Evolutionary conservation across 495 filamentous ascomycete species (phyloP).

Genomic region (Penicillium coprophilum): DNA sequence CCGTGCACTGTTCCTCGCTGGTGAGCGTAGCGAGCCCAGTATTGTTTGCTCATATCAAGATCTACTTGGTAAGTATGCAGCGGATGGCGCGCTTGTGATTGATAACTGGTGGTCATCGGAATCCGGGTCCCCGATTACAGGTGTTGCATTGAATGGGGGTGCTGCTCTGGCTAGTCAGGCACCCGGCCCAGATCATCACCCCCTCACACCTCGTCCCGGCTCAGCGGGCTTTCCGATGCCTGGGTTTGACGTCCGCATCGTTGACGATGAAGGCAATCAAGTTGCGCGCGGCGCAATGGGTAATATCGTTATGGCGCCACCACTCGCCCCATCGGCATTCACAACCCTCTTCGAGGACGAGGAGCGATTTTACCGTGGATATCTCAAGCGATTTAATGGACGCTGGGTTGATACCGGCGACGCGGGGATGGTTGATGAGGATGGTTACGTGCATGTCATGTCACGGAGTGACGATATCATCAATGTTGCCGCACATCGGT

Average conservation of each 20-base stretch:
- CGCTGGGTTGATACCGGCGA: constrained; percentile 89
- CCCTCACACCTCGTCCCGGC: constrained; percentile 69
- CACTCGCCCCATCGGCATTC: constrained; percentile 82
- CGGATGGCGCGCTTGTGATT: constrained; percentile 64
- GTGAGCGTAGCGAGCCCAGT: constrained; percentile 84
- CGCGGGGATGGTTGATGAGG: constrained; percentile 77
- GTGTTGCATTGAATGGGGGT: constrained; percentile 58
- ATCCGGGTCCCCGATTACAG: constrained; percentile 85
- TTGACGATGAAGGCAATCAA: constrained; percentile 74
- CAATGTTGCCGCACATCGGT: constrained; percentile 90
- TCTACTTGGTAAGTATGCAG: constrained; percentile 63
- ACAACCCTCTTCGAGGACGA: constrained; percentile 82
- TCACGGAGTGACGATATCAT: constrained; percentile 87
- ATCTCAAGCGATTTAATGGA: constrained; percentile 75
- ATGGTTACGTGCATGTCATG: constrained; percentile 87
- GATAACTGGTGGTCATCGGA: constrained; percentile 99
- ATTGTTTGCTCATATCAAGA: constrained; percentile 78
- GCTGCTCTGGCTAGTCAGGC: constrained; percentile 24
- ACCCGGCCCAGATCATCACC: constrained; percentile 17
- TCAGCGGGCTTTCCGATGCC: constrained; percentile 88
- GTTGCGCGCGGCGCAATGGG: constrained; percentile 72
- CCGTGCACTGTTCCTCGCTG: constrained; percentile 78
- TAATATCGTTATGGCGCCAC: constrained; percentile 82
- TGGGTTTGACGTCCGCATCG: constrained; percentile 81
- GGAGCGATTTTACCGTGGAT: constrained; percentile 77